A percentile compares a stretch with the other conserved stretches of the same genome.
These are phyloP conservation scores for Candida albicans DNA, from an alignment of 1,139 yeast genomes.

Conservation along the genomic window DNA sequence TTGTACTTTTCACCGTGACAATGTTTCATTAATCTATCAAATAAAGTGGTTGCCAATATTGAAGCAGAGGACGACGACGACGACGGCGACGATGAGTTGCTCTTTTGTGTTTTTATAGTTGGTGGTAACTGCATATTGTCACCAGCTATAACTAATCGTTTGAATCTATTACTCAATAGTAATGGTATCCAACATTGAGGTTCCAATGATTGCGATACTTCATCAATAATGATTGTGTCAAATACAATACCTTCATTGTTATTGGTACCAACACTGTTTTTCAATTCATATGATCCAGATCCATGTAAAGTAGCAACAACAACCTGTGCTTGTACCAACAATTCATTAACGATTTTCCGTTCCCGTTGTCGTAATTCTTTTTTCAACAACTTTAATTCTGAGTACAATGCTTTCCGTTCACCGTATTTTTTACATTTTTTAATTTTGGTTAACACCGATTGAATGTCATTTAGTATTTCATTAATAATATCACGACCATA, in stretches of 20 bases:
- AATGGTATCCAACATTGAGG: constrained; percentile 98
- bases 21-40: constrained; percentile 71
- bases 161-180: constrained; percentile 60
- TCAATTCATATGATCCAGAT: constrained; percentile 69
- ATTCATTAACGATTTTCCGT: constrained; percentile 57
- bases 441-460: constrained; percentile 53
- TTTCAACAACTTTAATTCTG: constrained; percentile 64
- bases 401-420: constrained; percentile 68
- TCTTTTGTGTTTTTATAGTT: constrained; percentile 47
- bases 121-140: constrained; percentile 90
- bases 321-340: constrained; percentile 63
- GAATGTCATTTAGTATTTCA: constrained; percentile 74
- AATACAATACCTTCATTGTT: constrained; percentile 43
- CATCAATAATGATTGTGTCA: constrained; percentile 87
- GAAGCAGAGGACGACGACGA: constrained; percentile 23
- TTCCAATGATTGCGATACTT: constrained; percentile 90
- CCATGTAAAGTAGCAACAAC: constrained; percentile 87
- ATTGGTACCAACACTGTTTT: constrained; percentile 11
- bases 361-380: constrained; percentile 73
- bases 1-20: constrained; percentile 50
- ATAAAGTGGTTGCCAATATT: constrained; percentile 55
- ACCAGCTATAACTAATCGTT: constrained; percentile 72
- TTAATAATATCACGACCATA: constrained; percentile 54
- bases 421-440: constrained; percentile 65
- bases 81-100: constrained; percentile 32